Percentiles rank a stretch among this genome's conserved stretches.
Conservation (phyloP, 192 early-diverging fungal genomes). For the Backusella psychrophila region DNA sequence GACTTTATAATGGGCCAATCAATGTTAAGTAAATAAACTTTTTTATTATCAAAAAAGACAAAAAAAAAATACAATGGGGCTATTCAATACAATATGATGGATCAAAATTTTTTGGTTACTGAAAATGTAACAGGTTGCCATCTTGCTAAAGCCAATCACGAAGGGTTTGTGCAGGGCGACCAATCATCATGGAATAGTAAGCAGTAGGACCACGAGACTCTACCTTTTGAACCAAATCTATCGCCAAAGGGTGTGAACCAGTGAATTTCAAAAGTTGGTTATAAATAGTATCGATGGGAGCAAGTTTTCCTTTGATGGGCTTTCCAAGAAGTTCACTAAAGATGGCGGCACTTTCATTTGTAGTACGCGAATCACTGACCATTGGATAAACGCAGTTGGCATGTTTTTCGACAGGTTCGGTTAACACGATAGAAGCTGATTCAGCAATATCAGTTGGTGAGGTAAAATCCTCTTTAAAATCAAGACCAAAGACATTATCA, state of each 20-base stretch:
- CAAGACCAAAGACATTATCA: not conserved
- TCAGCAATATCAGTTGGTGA: too few species aligned
- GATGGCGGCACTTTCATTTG: not conserved
- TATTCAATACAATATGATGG: too few species aligned
- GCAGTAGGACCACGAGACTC: not conserved
- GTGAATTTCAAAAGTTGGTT: not conserved
- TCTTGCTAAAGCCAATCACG: not conserved
- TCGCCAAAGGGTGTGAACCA: not conserved
- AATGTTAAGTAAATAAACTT: too few species aligned
- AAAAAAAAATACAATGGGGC: too few species aligned
- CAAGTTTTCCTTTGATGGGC: slow-evolving; percentile 1
- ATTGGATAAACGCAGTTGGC: slow-evolving; percentile 11
- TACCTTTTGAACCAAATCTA: not conserved
- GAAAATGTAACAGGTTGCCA: not conserved
- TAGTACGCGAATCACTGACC: not conserved
- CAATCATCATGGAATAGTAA: not conserved
- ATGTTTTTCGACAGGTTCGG: too few species aligned
- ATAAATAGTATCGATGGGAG: not conserved
- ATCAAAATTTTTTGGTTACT: not conserved
- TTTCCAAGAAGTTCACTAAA: slow-evolving; percentile 12
- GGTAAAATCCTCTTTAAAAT: not conserved
- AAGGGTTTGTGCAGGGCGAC: not conserved
- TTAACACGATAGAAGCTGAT: too few species aligned
- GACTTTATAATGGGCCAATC: too few species aligned
- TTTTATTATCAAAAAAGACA: too few species aligned